phyloP scores from a whole-genome alignment of 352 stramenopile species.

The Phytophthora nicotianae region DNA sequence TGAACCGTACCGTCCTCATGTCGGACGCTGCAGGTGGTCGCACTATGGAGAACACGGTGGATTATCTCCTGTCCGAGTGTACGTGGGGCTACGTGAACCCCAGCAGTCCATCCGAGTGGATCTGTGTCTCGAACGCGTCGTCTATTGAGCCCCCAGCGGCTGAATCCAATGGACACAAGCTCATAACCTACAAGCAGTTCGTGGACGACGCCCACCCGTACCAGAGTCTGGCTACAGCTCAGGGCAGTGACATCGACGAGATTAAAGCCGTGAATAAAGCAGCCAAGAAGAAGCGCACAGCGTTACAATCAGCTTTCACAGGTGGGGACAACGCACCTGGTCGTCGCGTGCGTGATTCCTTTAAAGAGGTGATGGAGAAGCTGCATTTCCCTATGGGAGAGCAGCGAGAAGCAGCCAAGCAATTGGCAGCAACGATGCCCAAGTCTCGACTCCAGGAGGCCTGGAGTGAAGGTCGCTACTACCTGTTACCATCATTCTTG shows the following conservation, averaged over 20 bases:
- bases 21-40: conserved; percentile 86
- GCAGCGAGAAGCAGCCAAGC: conserved; percentile 55
- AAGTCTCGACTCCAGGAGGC: conserved; percentile 67
- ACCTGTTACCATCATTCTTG: conserved; percentile 84
- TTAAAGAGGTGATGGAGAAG: conserved; percentile 75
- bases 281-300: conserved; percentile 81
- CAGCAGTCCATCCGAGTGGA: conserved; percentile 41
- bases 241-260: conserved; percentile 42
- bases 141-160: conserved; percentile 45
- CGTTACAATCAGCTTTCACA: conserved; percentile 80
- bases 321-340: conserved; percentile 49
- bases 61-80: conserved; percentile 86
- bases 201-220: conserved; percentile 78
- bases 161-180: conserved; percentile 1
- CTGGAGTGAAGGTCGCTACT: conserved; percentile 77
- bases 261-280: conserved; percentile 80
- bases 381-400: conserved; percentile 66
- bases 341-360: conserved; percentile 46
- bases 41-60: conserved; percentile 89
- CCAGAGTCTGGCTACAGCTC: conserved; percentile 45
- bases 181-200: conserved; percentile 88
- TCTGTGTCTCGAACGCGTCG: conserved; percentile 64
- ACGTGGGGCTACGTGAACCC: conserved; percentile 70
- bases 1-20: conserved; percentile 91
- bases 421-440: conserved; percentile 48